Evolutionary conservation across 2,329 filamentous ascomycete species (phyloP), one percentile per base, ranked within the genome.

Genomic region (Pseudogymnoascus sp.): DNA sequence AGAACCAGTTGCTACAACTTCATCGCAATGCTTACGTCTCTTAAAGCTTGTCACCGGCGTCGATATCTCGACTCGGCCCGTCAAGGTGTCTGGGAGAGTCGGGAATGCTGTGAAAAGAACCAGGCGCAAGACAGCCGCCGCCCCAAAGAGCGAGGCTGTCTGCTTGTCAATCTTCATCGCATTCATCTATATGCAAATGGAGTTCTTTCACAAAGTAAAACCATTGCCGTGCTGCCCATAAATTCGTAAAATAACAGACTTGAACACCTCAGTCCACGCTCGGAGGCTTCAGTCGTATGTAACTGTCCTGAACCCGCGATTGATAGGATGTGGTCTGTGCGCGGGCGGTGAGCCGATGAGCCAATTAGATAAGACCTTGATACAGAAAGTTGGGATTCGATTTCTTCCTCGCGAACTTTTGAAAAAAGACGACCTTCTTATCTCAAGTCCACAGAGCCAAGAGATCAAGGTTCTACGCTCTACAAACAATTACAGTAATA

Each of bases 41-140:
- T 97, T 97, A 84, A 97, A 99, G 83, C 93, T 96, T 70, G 91
- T 97, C 56, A 97, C 89, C 40, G 95, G 93, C 21, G 95, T 99
- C 50, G 95, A 97, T 72, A 99, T 89, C 81, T 99, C 95, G 71
- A 97, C 95, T 73, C 95, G 89, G 67, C 89, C 90, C 18, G 91
- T 95, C 66, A 99, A 82, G 66, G 96, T 82, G 74, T 92, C 87
- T 61, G 93, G 90, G 42, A 99, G 81, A 38, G 84, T 85, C 66
- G 95, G 93, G 73, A 97, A 96, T 64, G 87, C 81, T 64, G 87
- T 81, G 74, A 92, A 93, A 62, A 97, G 84, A 63, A 91, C 78
- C 65, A 97, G 81, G 69, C 95, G 88, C 69, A 97, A 80, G 66
- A 87, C 83, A 63, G 90, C 88, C 64, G 93, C 93, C 61, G 86